phyloP scores from a whole-genome alignment of 129 eudicot species.

The Kitagawia praeruptora region DNA sequence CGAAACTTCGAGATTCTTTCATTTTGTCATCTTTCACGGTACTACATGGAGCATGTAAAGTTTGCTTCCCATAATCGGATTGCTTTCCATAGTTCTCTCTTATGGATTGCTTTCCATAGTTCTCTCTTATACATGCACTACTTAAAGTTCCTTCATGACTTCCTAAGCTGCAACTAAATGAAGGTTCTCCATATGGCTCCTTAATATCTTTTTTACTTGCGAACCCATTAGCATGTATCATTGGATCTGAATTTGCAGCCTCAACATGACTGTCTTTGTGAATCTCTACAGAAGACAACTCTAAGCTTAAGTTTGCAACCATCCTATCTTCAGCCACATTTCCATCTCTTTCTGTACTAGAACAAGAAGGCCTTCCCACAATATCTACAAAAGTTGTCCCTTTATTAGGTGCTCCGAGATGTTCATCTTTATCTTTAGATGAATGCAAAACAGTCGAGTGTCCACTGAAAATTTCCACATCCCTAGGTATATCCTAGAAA shows the following conservation, averaged over 20 bases:
- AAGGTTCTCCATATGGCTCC: conserved; percentile 40
- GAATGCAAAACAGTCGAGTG: conserved; percentile 18
- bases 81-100: conserved; percentile 17
- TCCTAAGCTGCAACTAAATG: conserved; percentile 17
- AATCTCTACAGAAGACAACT: conserved; percentile 42
- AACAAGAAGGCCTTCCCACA: conserved; percentile 52
- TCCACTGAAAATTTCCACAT: conserved; percentile 26
- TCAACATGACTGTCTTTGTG: conserved; percentile 28
- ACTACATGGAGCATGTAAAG: conserved; percentile 11
- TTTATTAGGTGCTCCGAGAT: conserved; percentile 33
- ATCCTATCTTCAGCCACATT: conserved; percentile 31
- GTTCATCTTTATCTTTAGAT: conserved; percentile 31
- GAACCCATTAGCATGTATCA: conserved; percentile 21
- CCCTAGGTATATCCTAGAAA: conserved; percentile 44
- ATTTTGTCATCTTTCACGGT: conserved; percentile 22
- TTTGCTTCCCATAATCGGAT: conserved; percentile 12
- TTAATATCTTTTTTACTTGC: conserved; percentile 17
- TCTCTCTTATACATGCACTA: conserved; percentile 23
- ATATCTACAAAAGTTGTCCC: conserved; percentile 67
- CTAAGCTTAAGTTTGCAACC: conserved; percentile 34
- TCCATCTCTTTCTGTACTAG: conserved; percentile 45
- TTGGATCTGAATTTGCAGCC: conserved; percentile 21
- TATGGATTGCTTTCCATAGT: conserved; percentile 11
- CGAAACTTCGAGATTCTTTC: conserved; percentile 18
- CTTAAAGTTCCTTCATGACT: conserved; percentile 22